These are phyloP conservation scores for Scleromitrula shiraiana DNA, from an alignment of 2,329 filamentous ascomycete genomes.

Conservation along the genomic window DNA sequence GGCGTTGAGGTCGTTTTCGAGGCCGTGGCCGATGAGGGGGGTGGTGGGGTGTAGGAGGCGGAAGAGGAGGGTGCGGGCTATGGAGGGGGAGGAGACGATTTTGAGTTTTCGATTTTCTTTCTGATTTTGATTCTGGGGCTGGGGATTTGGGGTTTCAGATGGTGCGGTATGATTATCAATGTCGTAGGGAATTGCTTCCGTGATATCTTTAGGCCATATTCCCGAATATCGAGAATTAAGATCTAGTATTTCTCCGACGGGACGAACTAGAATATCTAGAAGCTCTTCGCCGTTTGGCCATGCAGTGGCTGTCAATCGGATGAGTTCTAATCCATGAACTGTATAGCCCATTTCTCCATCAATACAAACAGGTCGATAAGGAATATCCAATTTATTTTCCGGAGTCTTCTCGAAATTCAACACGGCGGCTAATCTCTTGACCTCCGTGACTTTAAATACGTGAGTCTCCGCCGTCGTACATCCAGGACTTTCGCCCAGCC, in stretches of 20 bases:
- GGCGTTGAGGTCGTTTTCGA: constrained; percentile 90
- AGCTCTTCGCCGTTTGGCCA: constrained; percentile 74
- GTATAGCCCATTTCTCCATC: constrained; percentile 99
- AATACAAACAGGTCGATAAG: constrained; percentile 61
- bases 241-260: constrained; percentile 76
- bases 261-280: constrained; percentile 78
- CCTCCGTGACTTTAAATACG: constrained; percentile 77
- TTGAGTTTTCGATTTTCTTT: constrained; percentile 53
- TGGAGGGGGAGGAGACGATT: constrained; percentile 67
- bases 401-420: constrained; percentile 79
- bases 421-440: constrained; percentile 66
- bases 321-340: constrained; percentile 75
- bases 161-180: constrained; percentile 14
- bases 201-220: constrained; percentile 69
- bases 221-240: constrained; percentile 91
- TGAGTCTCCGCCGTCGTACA: constrained; percentile 67
- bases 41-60: constrained; percentile 66
- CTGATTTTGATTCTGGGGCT: constrained; percentile 24
- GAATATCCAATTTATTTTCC: constrained; percentile 44
- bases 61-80: constrained; percentile 71
- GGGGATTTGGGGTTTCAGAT: constrained; percentile 14
- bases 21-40: constrained; percentile 81
- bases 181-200: constrained; percentile 53
- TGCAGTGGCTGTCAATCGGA: constrained; percentile 78
- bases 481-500: constrained; percentile 62